Evolutionary conservation across 139 green algal species (phyloP), one percentile per base, ranked within the genome.

Genomic region (Auxenochlorella pyrenoidosa): DNA sequence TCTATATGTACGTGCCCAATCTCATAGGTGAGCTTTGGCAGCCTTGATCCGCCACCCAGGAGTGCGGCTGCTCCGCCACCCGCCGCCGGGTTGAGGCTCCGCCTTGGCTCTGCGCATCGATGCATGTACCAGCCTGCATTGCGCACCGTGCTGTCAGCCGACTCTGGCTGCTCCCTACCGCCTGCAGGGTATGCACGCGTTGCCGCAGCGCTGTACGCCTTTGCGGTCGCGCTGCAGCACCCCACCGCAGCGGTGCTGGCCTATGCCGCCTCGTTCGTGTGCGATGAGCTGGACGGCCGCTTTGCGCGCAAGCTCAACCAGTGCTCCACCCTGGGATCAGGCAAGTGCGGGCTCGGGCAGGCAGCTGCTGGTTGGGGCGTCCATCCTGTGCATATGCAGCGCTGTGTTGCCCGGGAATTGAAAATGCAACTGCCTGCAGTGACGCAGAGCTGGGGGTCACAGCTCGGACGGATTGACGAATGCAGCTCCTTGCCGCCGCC

Each of bases 271-370:
- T 83, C 82, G 82, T 99, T 99, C 86, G 94, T 97, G 16, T 97
- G 93, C 54, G 97, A 99, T 85, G 98, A 99, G 78, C 90, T 98
- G 58, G 97, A 99, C 84, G 97, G 97, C 0, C 90, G 96, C 16
- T 96, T 96, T 81, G 97, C 97, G 0, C 89, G 97, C 44, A 90
- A 92, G 83, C 92, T 98, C 16, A 90, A 95, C 77, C 97, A 99
- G 80, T 95, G 90, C 1, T 97, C 94, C 30, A 98, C 93, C 6
- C 90, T 99, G 16, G 97, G 97, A 0, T 93, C 93, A 0, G 80
- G 80, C 75, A 30, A 71, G 77, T 19, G 15, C 0, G 15, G 15
- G 51, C n/a, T 13, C 1, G 15, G n/a, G n/a, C n/a, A n/a, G 70
- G 70, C 22, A 26, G 15, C 22, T 24, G 54, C 54, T 63, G 54